Evolutionary conservation across 345 rosid species (phyloP).

Genomic region (Sapria himalayana): DNA sequence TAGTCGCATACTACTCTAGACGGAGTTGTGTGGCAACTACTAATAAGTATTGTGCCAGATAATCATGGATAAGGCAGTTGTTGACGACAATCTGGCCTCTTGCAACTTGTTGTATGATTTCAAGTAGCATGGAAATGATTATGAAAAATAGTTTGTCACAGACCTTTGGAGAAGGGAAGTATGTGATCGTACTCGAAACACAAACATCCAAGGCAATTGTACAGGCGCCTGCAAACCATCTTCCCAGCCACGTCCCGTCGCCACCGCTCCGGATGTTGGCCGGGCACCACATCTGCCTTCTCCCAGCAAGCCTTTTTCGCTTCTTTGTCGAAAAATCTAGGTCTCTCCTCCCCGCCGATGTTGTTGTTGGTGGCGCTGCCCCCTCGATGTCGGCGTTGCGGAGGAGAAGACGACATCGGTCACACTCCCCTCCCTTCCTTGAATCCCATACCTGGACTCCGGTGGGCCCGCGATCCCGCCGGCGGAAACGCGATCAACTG

Average conservation of each 20-base stretch:
- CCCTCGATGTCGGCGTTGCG: conserved; percentile 10
- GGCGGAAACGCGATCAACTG: too few species aligned
- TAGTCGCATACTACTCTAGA: too few species aligned
- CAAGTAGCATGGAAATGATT: too few species aligned
- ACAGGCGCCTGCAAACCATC: conserved; percentile 69
- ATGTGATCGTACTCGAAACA: conserved; percentile 92
- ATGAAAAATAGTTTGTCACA: too few species aligned
- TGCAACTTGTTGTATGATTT: too few species aligned
- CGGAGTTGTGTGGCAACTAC: too few species aligned
- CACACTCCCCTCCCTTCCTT: too few species aligned
- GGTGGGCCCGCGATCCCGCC: too few species aligned
- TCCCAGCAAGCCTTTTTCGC: conserved; percentile 64
- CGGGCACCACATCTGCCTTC: conserved; percentile 45
- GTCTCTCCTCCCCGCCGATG: conserved; percentile 33
- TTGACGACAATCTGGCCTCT: too few species aligned
- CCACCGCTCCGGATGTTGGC: conserved; percentile 95
- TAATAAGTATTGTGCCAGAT: too few species aligned
- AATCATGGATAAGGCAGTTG: too few species aligned
- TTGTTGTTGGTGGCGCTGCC: conserved; percentile 4
- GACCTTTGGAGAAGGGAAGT: conserved; percentile 78
- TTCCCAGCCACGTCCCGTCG: conserved; percentile 84
- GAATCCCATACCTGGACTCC: too few species aligned
- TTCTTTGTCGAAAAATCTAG: conserved; percentile 54
- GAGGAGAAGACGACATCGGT: conserved; percentile 12
- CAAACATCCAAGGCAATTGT: conserved; percentile 79